Base-by-base conservation (phyloP, 2,329 filamentous ascomycete species). In the Fusarium devonianum region DNA sequence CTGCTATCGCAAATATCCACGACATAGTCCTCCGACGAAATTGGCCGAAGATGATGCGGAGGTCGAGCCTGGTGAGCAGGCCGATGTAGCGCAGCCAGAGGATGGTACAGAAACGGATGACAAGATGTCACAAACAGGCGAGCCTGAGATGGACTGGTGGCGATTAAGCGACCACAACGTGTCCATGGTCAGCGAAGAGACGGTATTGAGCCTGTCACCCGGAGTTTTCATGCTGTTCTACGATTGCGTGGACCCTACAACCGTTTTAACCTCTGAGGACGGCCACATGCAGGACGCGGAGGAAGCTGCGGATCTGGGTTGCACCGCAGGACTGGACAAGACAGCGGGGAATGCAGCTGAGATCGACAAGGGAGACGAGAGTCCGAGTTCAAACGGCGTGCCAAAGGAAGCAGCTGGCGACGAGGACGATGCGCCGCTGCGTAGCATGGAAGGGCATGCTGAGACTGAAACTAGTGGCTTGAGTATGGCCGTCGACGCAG, bases 141-240 rank as follows among this genome's bases (percentile, higher is more conserved):
- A 67, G 10, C 67, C 19, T 7, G 69, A 75, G 11, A 76, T 81
- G 57, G 81, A 84, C 50, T 97, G 94, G 94, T 99, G 91, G 87
- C 81, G 89, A 12, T 78, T 97, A 19, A 97, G 93, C 69, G 93
- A 97, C 64, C 90, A 96, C 52, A 86, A 88, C 55, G 92, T 97
- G 7, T 83, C 79, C 53, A 79, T 83, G 57, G 88, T 92, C 17
- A 82, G 82, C 14, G 90, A 96, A 68, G 80, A 86, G 9, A 80
- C 82, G 19, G 89, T 96, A 1, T 75, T 94, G 39, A 80, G 78
- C 2, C 87, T 96, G 61, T 86, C 86, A 0, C 67, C 71, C 0
- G 91, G 90, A 2, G 93, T 92, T 0, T 97, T 97, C 68, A 97
- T 99, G 93, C 80, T 97, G 1, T 97, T 97, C 70, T 99, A 97